Evolutionary conservation across 23 red algal species (phyloP).

Genomic region (Rhodosorus marinus): DNA sequence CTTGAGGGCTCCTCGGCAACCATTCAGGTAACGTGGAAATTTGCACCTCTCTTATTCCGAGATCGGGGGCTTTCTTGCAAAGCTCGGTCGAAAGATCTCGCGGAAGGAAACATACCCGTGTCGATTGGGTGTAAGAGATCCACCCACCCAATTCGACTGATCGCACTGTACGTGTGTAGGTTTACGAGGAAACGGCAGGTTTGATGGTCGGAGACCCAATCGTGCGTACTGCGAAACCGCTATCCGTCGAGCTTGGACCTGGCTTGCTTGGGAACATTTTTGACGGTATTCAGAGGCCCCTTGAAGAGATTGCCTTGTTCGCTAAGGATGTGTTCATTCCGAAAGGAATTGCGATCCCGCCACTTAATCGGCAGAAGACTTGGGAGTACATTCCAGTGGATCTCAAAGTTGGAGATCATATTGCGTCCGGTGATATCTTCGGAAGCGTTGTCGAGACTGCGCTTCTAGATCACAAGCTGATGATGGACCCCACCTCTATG

Average conservation of each 20-base stretch:
- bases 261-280: slow-evolving; percentile 91
- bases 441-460: slow-evolving; percentile 65
- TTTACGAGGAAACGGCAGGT: slow-evolving; percentile 87
- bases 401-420: slow-evolving; percentile 38
- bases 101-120: too few species aligned
- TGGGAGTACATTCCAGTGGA: slow-evolving; percentile 74
- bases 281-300: slow-evolving; percentile 88
- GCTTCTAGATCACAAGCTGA: slow-evolving; percentile 73
- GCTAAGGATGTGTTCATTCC: slow-evolving; percentile 91
- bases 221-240: slow-evolving; percentile 68
- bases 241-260: slow-evolving; percentile 96
- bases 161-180: too few species aligned
- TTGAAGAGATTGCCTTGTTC: slow-evolving; percentile 69
- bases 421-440: slow-evolving; percentile 70
- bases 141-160: too few species aligned
- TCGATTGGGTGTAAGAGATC: too few species aligned
- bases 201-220: slow-evolving; percentile 89
- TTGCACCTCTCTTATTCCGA: too few species aligned
- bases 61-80: too few species aligned
- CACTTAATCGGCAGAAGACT: slow-evolving; percentile 51
- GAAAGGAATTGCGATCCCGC: slow-evolving; percentile 57
- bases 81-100: too few species aligned
- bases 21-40: too few species aligned
- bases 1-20: slow-evolving; percentile 76
- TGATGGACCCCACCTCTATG: slow-evolving; percentile 81